Evolutionary conservation across 2,329 filamentous ascomycete species (phyloP), one percentile per base, ranked within the genome.

Genomic region (Penicillium sp.): DNA sequence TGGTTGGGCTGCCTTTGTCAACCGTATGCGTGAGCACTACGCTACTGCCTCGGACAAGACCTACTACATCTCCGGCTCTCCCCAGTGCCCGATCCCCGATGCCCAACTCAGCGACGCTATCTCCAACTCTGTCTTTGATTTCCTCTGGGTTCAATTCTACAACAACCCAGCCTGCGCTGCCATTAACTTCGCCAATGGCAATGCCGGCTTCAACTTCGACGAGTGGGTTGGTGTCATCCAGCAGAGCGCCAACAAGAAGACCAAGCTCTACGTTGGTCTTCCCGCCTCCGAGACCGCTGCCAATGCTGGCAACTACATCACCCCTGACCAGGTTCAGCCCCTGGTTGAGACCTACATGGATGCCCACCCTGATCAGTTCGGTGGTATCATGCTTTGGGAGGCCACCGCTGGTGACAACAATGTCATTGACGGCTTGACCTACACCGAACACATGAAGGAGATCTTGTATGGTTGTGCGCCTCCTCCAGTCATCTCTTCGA

Each of bases 371-470:
- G 52, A 71, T 21, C 70, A 67, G 2, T 85, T 85, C 58, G 83
- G 81, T 39, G 83, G 83, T 70, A 72, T 84, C 39, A 85, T 85
- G 82, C 66, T 85, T 5, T 85, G 81, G 80, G 82, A 84, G 48
- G 79, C 81, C 5, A 81, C 79, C 1, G 72, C 73, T 10, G 76
- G 77, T n/a, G 67, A 74, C 11, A 70, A 71, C 48, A 83, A 83
- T 62, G 51, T 67, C 13, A 72, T 77, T 50, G 73, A 77, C 50
- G 74, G 67, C n/a, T 61, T 72, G 44, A 68, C 71, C 18, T 83
- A 79, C 67, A 71, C 74, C 2, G 69, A 74, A 48, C 76, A 77
- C 68, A 78, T 81, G 56, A 82, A 81, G 72, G 65, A 75, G 8
- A 72, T 78, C 43, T 64, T 80, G 13, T 45, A 54, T 16, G 50